These are phyloP conservation scores for Oryza meyeriana DNA, from an alignment of 176 grass and related monocot genomes.

Conservation along the genomic window DNA sequence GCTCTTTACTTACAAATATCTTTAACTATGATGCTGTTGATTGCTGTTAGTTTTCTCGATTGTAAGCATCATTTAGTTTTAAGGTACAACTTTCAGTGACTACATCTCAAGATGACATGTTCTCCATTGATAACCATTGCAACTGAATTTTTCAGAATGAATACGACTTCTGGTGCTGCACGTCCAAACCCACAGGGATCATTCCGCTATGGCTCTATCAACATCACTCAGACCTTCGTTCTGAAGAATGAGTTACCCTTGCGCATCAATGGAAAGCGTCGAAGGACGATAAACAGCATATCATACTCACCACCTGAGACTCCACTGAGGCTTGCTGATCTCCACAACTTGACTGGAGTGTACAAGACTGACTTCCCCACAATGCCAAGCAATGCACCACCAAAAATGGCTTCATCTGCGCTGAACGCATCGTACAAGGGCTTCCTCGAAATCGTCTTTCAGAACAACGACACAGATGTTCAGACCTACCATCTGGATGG, in stretches of 20 bases:
- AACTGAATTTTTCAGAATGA: conserved; percentile 58
- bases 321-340: conserved; percentile 77
- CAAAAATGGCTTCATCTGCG: conserved; percentile 52
- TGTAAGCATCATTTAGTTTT: background rate
- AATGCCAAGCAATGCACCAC: conserved; percentile 43
- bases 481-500: conserved; percentile 93
- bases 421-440: conserved; percentile 83
- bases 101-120: conserved; percentile 1
- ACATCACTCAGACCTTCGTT: conserved; percentile 71
- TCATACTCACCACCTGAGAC: conserved; percentile 74
- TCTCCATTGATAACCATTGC: conserved; percentile 5
- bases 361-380: conserved; percentile 73
- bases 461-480: conserved; percentile 84
- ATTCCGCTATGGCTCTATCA: conserved; percentile 73
- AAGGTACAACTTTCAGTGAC: background rate
- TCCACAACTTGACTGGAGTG: conserved; percentile 52
- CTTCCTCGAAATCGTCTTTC: conserved; percentile 88
- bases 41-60: background rate
- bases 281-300: conserved; percentile 68
- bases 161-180: conserved; percentile 71
- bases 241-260: conserved; percentile 53
- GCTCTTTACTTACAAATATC: background rate
- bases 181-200: conserved; percentile 90
- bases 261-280: conserved; percentile 47
- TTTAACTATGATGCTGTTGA: background rate